Evolutionary conservation across 805 yeast genomes (phyloP).

Genomic region (Schizosaccharomyces japonicus): DNA sequence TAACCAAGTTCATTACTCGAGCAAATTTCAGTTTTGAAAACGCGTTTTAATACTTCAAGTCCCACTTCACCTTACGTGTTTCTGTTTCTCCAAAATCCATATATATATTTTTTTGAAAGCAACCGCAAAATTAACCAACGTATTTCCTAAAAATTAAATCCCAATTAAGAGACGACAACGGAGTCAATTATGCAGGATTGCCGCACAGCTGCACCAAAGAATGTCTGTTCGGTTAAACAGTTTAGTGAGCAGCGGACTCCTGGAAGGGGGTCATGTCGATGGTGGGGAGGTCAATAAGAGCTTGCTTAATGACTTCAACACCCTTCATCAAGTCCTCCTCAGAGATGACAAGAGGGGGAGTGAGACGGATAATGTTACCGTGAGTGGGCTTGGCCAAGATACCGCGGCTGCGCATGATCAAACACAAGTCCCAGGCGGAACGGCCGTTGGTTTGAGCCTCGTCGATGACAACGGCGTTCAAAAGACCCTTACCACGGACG

Average conservation of each 20-base stretch:
- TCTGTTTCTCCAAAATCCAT: too few species aligned
- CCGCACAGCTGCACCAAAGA: too few species aligned
- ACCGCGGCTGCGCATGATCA: conserved; percentile 69
- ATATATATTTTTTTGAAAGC: too few species aligned
- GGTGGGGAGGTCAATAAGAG: conserved; percentile 25
- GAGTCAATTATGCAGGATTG: too few species aligned
- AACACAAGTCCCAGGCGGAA: conserved; percentile 88
- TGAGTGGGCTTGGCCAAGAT: conserved; percentile 92
- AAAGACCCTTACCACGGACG: conserved; percentile 63
- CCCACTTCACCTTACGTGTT: too few species aligned
- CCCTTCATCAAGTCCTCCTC: conserved; percentile 70
- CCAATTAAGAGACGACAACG: too few species aligned
- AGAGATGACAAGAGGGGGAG: conserved; percentile 83
- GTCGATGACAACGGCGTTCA: conserved; percentile 81
- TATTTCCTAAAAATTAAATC: too few species aligned
- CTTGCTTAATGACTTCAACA: conserved; percentile 41
- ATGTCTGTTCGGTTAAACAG: too few species aligned
- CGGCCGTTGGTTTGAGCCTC: conserved; percentile 61
- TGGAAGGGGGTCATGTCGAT: conserved; percentile 7
- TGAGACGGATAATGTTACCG: conserved; percentile 80
- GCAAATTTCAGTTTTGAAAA: too few species aligned
- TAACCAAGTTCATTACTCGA: too few species aligned
- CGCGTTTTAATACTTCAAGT: too few species aligned
- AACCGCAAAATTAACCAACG: too few species aligned
- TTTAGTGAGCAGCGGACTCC: background rate